phyloP scores from a whole-genome alignment of 805 yeast genomes.

The Saccharomycopsis schoenii region DNA sequence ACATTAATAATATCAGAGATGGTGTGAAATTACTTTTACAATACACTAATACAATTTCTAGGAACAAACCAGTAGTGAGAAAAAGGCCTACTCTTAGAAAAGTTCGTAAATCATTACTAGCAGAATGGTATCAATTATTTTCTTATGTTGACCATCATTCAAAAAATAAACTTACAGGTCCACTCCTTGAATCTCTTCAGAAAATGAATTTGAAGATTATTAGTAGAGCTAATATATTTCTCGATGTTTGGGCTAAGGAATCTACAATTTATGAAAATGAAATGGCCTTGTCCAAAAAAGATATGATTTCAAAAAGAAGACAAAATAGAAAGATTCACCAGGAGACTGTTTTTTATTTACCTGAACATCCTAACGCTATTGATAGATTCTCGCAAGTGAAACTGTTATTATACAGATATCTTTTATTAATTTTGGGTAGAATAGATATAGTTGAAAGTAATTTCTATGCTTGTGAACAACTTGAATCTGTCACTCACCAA shows the following conservation, averaged over 20 bases:
- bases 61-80: conserved; percentile 62
- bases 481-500: conserved; percentile 61
- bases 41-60: conserved; percentile 62
- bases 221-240: conserved; percentile 52
- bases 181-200: conserved; percentile 53
- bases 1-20: conserved; percentile 58
- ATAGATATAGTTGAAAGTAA: conserved; percentile 70
- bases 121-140: conserved; percentile 76
- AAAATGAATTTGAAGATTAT: conserved; percentile 58
- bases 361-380: conserved; percentile 50
- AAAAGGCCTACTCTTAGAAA: conserved; percentile 50
- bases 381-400: conserved; percentile 57
- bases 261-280: conserved; percentile 35
- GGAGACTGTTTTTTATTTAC: conserved; percentile 36
- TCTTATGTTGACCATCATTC: conserved; percentile 45
- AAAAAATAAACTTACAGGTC: conserved; percentile 57
- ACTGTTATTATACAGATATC: conserved; percentile 46
- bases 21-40: conserved; percentile 59
- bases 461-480: conserved; percentile 53
- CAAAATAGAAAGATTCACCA: conserved; percentile 25
- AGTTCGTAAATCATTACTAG: conserved; percentile 56
- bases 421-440: conserved; percentile 64
- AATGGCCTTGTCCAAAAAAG: conserved; percentile 13
- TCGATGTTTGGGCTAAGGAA: conserved; percentile 65
- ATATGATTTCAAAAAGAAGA: conserved; percentile 20